Evolutionary conservation across 73 alveolate species (phyloP), one percentile per base, ranked within the genome.

Genomic region (Effrenium voratum): DNA sequence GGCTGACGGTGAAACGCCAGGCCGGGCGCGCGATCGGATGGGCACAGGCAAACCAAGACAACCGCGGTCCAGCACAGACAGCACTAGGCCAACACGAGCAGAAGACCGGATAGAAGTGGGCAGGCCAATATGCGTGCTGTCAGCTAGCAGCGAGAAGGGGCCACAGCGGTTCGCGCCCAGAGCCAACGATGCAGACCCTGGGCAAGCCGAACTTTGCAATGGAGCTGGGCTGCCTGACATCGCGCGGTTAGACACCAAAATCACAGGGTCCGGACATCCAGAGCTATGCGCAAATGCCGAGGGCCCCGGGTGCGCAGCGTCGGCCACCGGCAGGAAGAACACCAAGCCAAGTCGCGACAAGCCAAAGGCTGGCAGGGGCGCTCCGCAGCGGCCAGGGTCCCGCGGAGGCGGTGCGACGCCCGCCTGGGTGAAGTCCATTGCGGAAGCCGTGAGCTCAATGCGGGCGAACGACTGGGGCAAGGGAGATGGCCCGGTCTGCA

Each of bases 101-200:
- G 68, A 34, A 75, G 88, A 68, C 30, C 68, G 97, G 38, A 47
- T 0, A 36, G 59, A 57, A 24, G 59, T 5, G n/a, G 57, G 6
- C 28, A 57, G 46, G 57, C 47, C 82, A 3, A 38, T 12, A 24
- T 26, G 40, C 2, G 40, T 49, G 28, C 1, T 4, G 47, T 40
- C 98, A 38, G 41, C 12, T 24, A 41, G 52, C 72, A n/a, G 26
- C 60, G 43, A 32, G 24, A 40, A 19, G 40, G 46, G 36, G 36
- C 76, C 91, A 34, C 5, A 6, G 45, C 92, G 38, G 47, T 79
- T 32, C 45, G 47, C 15, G 57, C 97, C 97, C 32, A 34, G 57
- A 2, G 36, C 57, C 36, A 40, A 40, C 12, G 28, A 24, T 24
- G 38, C 66, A 40, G 46, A 59, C 28, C 57, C 98, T 2, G n/a